Conservation (phyloP, 202 grass and related monocot species). For the Hordeum pubiflorum region DNA sequence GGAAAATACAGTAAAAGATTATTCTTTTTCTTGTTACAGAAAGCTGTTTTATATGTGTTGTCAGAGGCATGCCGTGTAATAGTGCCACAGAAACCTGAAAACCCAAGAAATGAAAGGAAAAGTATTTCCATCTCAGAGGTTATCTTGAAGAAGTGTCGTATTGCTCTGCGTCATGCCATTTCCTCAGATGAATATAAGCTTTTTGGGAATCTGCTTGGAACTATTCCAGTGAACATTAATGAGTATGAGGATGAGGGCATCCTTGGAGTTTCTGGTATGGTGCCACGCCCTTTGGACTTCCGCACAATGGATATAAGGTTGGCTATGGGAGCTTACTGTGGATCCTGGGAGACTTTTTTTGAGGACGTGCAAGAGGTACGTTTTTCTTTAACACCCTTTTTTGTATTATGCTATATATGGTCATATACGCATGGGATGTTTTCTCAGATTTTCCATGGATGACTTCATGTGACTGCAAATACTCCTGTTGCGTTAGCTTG, state of each 20-base stretch:
- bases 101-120: conserved; percentile 36
- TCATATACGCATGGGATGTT: background rate
- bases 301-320: conserved; percentile 93
- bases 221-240: conserved; percentile 64
- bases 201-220: conserved; percentile 83
- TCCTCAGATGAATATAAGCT: conserved; percentile 66
- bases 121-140: conserved; percentile 65
- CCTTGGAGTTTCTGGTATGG: conserved; percentile 91
- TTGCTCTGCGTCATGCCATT: conserved; percentile 58
- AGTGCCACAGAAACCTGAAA: conserved; percentile 41
- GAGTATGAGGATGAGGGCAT: conserved; percentile 94
- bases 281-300: conserved; percentile 91
- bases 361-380: conserved; percentile 92
- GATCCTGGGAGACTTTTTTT: conserved; percentile 82
- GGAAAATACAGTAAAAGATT: background rate
- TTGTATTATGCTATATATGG: conserved; percentile 12
- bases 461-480: background rate
- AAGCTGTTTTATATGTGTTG: conserved; percentile 82
- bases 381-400: conserved; percentile 26
- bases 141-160: conserved; percentile 76
- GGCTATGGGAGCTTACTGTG: conserved; percentile 70
- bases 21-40: conserved; percentile 44
- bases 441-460: background rate
- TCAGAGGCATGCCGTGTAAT: conserved; percentile 51
- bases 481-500: conserved; percentile 4